phyloP scores from a whole-genome alignment of 495 filamentous ascomycete species.

The Choiromyces venosus region DNA sequence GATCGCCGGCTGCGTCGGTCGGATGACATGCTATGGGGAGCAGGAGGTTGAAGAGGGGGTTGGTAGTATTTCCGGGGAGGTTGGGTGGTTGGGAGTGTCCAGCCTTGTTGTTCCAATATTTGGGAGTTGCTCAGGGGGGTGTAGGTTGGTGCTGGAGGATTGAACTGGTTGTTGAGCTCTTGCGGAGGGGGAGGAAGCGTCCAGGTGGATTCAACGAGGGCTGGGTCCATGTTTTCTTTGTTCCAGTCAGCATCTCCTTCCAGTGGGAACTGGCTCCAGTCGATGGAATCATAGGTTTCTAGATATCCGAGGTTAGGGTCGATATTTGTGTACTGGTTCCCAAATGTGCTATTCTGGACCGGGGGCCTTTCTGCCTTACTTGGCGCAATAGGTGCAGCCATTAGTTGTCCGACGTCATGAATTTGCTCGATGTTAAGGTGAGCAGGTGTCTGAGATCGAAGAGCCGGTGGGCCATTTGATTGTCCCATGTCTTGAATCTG shows the following conservation, averaged over 20 bases:
- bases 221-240: neutral
- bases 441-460: neutral
- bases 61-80: neutral
- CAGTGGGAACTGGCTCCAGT: neutral
- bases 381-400: neutral
- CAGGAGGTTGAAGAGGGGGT: neutral
- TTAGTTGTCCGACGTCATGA: neutral
- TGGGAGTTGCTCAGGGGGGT: neutral
- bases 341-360: neutral
- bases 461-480: neutral
- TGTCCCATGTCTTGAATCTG: neutral
- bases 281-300: neutral
- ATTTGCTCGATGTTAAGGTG: neutral
- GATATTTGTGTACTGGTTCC: neutral
- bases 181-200: neutral
- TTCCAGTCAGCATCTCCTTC: neutral
- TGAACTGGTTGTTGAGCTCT: neutral
- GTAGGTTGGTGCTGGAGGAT: no score
- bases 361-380: neutral
- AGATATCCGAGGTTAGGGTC: neutral
- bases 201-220: neutral
- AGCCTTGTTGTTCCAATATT: neutral
- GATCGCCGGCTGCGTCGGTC: neutral
- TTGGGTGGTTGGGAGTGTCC: neutral
- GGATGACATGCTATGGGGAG: neutral